phyloP scores from a whole-genome alignment of 306 rosid species.

The Castanospermum australe region DNA sequence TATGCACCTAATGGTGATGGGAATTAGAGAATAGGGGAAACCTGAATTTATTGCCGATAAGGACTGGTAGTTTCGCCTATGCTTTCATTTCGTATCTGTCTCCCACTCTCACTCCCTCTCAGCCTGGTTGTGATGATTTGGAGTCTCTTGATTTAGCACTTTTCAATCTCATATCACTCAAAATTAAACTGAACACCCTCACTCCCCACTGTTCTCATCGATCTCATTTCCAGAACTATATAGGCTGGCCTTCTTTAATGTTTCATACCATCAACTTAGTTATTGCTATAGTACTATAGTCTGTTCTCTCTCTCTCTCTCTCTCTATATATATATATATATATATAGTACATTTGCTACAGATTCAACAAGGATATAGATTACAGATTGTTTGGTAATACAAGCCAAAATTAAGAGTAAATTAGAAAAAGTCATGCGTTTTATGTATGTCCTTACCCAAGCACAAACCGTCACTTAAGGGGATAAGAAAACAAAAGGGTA shows the following conservation, averaged over 20 bases:
- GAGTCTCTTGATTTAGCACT: constrained; percentile 42
- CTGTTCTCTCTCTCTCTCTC: background rate
- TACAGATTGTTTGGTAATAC: background rate
- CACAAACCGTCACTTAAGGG: too few species aligned
- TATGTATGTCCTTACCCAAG: too few species aligned
- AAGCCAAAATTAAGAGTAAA: background rate
- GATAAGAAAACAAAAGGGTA: too few species aligned
- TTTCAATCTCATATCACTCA: constrained; percentile 36
- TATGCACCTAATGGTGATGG: constrained; percentile 47
- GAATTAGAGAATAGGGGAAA: constrained; percentile 49
- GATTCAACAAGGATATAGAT: background rate
- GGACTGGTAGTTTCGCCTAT: constrained; percentile 26
- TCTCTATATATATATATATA: background rate
- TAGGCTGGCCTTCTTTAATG: constrained; percentile 17
- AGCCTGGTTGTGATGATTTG: constrained; percentile 40
- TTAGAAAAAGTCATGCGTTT: background rate
- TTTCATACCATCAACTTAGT: constrained; percentile 15
- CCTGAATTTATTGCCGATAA: constrained; percentile 65
- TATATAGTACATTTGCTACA: background rate
- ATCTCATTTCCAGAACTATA: constrained; percentile 13
- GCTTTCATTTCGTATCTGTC: constrained; percentile 28
- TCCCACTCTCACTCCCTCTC: constrained; percentile 30
- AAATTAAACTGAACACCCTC: constrained; percentile 17
- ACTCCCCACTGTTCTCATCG: background rate
- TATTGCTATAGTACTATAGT: background rate